Percentiles rank a stretch among this genome's conserved stretches.
Evolutionary conservation across 1,139 yeast species (phyloP).

Genomic region (Pichia norvegensis): DNA sequence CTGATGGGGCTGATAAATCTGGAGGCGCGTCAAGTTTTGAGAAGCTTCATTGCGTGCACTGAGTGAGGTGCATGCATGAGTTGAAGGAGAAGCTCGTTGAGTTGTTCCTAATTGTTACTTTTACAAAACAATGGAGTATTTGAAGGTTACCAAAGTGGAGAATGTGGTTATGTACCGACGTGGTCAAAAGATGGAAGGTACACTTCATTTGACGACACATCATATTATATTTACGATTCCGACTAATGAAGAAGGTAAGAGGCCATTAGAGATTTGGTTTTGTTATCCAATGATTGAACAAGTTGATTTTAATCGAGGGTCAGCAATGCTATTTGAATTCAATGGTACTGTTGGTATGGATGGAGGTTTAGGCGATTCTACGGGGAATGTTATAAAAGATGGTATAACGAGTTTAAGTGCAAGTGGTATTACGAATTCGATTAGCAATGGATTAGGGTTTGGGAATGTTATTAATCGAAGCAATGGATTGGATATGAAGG

Average conservation of each 20-base stretch:
- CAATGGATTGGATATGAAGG: neutral
- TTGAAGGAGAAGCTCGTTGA: neutral
- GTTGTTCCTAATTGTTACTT: too few species aligned
- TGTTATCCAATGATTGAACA: slow-evolving; percentile 81
- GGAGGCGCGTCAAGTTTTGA: too few species aligned
- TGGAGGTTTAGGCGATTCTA: slow-evolving; percentile 1
- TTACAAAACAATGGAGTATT: slow-evolving; percentile 61
- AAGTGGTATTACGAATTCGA: slow-evolving; percentile 9
- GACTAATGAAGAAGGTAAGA: slow-evolving; percentile 9
- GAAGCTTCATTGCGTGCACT: too few species aligned
- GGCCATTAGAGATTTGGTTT: slow-evolving; percentile 73
- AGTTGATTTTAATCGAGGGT: slow-evolving; percentile 53
- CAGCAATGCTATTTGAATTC: slow-evolving; percentile 28
- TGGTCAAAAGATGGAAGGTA: slow-evolving; percentile 61
- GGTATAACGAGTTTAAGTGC: slow-evolving; percentile 6
- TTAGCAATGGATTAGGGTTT: slow-evolving; percentile 10
- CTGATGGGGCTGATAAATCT: neutral
- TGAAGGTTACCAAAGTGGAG: slow-evolving; percentile 53
- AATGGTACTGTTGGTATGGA: neutral
- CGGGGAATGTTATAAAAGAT: slow-evolving; percentile 3
- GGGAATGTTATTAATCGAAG: slow-evolving; percentile 2
- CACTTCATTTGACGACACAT: slow-evolving; percentile 71
- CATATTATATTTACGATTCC: slow-evolving; percentile 68
- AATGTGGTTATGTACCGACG: slow-evolving; percentile 63
- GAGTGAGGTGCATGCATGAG: too few species aligned